Conservation (phyloP, 2,329 filamentous ascomycete genomes). For the Neodidymelliopsis sp. region DNA sequence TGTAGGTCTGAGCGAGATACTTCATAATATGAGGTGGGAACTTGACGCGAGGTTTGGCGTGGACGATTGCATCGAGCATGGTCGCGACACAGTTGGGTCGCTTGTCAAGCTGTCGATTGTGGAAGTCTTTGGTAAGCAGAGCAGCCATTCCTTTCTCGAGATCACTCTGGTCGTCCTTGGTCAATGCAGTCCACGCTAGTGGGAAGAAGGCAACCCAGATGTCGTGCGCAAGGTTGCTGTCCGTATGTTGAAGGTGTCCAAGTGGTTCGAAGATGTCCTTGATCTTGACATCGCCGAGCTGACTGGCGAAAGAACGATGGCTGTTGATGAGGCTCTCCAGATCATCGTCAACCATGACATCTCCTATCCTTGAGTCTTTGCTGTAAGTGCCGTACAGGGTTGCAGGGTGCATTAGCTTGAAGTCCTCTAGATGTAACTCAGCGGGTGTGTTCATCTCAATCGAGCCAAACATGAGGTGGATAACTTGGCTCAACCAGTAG, state of each 20-base stretch:
- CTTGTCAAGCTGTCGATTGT: conserved; percentile 91
- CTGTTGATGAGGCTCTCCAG: conserved; percentile 79
- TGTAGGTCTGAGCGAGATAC: conserved; percentile 90
- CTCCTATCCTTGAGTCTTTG: conserved; percentile 69
- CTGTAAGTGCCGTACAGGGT: conserved; percentile 76
- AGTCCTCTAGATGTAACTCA: conserved; percentile 83
- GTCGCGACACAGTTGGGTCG: conserved; percentile 95
- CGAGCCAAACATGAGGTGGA: conserved; percentile 88
- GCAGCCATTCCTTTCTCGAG: conserved; percentile 91
- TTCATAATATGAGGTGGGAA: conserved; percentile 96
- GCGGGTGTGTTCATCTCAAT: conserved; percentile 83
- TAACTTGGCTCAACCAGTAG: conserved; percentile 96
- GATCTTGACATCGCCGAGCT: conserved; percentile 84
- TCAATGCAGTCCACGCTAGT: conserved; percentile 88
- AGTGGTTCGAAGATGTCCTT: conserved; percentile 90
- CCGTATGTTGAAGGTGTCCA: conserved; percentile 88
- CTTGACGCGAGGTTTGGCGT: conserved; percentile 85
- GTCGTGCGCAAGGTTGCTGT: conserved; percentile 80
- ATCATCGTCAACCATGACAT: conserved; percentile 79
- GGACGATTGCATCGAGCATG: conserved; percentile 84
- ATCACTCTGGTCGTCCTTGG: conserved; percentile 86
- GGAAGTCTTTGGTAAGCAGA: conserved; percentile 92
- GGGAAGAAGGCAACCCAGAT: conserved; percentile 93
- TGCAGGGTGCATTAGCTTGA: conserved; percentile 77
- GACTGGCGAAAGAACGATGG: conserved; percentile 82